Evolutionary conservation across 306 rosid genomes (phyloP).

Genomic region (Dalbergia oliveri): DNA sequence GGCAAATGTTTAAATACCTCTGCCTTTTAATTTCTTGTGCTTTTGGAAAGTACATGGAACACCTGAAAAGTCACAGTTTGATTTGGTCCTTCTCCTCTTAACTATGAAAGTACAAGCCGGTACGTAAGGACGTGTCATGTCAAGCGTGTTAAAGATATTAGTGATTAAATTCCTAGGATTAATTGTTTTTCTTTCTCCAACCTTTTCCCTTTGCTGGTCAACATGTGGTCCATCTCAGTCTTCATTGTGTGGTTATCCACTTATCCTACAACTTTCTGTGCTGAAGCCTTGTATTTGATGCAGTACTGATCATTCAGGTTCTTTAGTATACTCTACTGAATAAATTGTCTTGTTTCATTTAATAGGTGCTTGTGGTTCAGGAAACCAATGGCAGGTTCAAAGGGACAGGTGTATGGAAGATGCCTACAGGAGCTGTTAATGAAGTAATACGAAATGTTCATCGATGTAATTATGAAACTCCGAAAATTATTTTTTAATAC

Average conservation of each 20-base stretch:
- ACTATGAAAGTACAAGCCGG: not conserved
- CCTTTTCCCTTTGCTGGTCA: not conserved
- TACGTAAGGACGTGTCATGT: not conserved
- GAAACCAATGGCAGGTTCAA: conserved; percentile 71
- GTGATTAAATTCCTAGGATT: not conserved
- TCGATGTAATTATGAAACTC: conserved; percentile 2
- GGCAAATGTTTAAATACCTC: not conserved
- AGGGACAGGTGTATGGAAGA: conserved; percentile 79
- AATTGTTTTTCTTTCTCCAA: not conserved
- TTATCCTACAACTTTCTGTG: not conserved
- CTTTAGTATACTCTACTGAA: conserved; percentile 1
- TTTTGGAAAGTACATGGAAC: not conserved
- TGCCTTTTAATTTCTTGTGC: not conserved
- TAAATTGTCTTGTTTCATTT: conserved; percentile 39
- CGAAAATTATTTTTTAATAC: not conserved
- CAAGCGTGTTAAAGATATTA: not conserved
- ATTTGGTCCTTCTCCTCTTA: not conserved
- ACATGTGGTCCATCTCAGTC: not conserved
- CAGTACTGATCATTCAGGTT: not conserved
- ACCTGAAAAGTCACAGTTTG: not conserved
- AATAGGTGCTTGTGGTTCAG: conserved; percentile 87
- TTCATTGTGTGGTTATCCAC: not conserved
- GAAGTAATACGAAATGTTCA: conserved; percentile 51
- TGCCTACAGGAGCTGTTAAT: conserved; percentile 80
- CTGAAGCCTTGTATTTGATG: not conserved